These are phyloP conservation scores for Ochetophila trinervis DNA, from an alignment of 306 rosid species.

Conservation along the genomic window DNA sequence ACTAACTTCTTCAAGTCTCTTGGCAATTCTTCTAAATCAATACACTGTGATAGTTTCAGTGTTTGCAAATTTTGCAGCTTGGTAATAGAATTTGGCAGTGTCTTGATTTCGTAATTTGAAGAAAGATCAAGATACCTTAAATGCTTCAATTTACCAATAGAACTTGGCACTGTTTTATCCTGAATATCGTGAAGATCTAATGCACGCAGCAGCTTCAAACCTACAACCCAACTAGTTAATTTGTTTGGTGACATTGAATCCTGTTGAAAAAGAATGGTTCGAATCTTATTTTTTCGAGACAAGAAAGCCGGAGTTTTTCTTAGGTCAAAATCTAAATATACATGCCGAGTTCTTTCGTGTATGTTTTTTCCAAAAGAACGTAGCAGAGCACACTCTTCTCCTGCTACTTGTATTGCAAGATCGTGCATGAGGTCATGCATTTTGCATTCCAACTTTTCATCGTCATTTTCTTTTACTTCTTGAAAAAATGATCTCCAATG, in stretches of 20 bases:
- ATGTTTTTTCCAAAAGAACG: not conserved
- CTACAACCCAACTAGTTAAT: too few relatives aligned
- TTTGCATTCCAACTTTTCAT: not conserved
- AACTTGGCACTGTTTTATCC: too few relatives aligned
- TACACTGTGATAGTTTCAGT: not conserved
- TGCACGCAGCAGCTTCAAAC: too few relatives aligned
- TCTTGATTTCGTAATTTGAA: too few relatives aligned
- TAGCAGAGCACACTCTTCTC: too few relatives aligned
- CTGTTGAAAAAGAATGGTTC: not conserved
- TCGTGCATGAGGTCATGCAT: constrained; percentile 7
- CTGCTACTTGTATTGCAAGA: not conserved
- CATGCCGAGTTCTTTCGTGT: not conserved
- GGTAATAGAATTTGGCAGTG: too few relatives aligned
- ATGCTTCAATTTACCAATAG: not conserved
- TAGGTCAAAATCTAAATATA: not conserved
- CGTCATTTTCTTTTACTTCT: not conserved
- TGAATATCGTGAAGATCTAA: too few relatives aligned
- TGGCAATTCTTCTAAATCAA: not conserved
- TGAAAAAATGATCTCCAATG: not conserved
- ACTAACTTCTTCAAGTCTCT: not conserved
- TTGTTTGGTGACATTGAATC: too few relatives aligned
- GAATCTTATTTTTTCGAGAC: not conserved
- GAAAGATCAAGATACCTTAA: too few relatives aligned
- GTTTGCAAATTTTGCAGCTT: not conserved
- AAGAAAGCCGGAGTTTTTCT: not conserved